These are phyloP conservation scores for Grosmannia clavigera DNA, from an alignment of 2,329 filamentous ascomycete genomes.

Conservation along the genomic window DNA sequence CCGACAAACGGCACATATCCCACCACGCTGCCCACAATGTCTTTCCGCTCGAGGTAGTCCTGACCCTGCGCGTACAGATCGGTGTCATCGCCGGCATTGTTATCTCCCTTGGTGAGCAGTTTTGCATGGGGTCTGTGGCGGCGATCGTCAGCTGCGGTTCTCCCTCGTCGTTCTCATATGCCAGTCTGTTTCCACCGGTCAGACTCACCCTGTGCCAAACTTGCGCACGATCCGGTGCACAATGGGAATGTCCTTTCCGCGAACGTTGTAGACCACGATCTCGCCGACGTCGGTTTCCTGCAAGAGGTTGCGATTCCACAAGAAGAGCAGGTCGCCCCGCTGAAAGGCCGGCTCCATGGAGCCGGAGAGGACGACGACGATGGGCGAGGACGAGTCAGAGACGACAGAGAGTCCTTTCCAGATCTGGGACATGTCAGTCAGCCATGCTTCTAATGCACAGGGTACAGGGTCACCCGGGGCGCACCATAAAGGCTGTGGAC, in stretches of 20 bases:
- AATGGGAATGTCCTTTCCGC: conserved; percentile 92
- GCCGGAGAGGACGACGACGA: conserved; percentile 75
- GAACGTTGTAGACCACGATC: conserved; percentile 62
- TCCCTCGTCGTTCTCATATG: neutral
- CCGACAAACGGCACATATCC: conserved; percentile 91
- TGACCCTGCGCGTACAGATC: conserved; percentile 72
- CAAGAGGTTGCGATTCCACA: conserved; percentile 61
- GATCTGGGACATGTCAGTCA: conserved; percentile 34
- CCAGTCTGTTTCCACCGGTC: neutral
- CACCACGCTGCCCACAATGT: conserved; percentile 83
- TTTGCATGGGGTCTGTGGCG: conserved; percentile 41
- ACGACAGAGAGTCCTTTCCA: conserved; percentile 80
- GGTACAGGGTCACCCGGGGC: conserved; percentile 8
- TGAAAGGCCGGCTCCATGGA: conserved; percentile 78
- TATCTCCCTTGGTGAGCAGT: conserved; percentile 93
- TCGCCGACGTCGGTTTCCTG: conserved; percentile 38
- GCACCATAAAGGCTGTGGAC: conserved; percentile 79
- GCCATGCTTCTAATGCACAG: neutral
- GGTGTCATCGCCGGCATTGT: conserved; percentile 87
- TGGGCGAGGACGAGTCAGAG: conserved; percentile 63
- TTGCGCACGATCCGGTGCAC: conserved; percentile 83
- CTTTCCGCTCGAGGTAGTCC: conserved; percentile 72
- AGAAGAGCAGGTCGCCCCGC: conserved; percentile 60
- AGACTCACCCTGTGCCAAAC: conserved; percentile 43
- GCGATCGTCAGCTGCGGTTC: neutral